These are phyloP conservation scores for Vicia villosa DNA, from an alignment of 306 rosid genomes.

Conservation along the genomic window DNA sequence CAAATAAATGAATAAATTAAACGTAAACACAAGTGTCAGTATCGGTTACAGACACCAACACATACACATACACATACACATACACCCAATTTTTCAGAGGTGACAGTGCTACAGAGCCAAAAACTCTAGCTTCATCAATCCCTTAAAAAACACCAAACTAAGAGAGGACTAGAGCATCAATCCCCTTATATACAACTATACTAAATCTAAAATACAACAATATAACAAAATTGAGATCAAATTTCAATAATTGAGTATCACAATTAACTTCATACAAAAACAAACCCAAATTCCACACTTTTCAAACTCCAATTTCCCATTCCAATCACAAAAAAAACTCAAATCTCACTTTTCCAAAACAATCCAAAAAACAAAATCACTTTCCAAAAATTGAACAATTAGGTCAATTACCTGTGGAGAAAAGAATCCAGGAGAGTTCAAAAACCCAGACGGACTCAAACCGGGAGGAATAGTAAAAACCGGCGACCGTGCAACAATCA, in stretches of 20 bases:
- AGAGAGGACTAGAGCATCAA: not conserved
- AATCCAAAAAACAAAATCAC: constrained; percentile 27
- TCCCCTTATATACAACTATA: not conserved
- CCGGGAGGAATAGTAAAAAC: constrained; percentile 83
- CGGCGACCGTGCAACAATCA: constrained; percentile 74
- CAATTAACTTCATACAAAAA: not conserved
- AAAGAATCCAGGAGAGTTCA: constrained; percentile 93
- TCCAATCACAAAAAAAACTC: not conserved
- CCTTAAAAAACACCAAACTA: not conserved
- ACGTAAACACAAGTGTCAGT: too few relatives aligned
- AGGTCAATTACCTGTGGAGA: constrained; percentile 70
- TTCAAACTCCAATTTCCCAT: not conserved
- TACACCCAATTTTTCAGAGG: too few relatives aligned
- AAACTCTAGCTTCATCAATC: not conserved
- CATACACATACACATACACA: too few relatives aligned
- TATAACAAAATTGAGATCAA: constrained; percentile 23
- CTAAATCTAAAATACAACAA: not conserved
- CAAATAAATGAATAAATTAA: too few relatives aligned
- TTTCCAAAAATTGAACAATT: not conserved
- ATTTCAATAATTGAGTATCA: constrained; percentile 12
- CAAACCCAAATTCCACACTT: constrained; percentile 2
- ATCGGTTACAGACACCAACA: too few relatives aligned
- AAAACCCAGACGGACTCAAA: constrained; percentile 85
- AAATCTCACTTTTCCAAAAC: not conserved
- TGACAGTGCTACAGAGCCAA: not conserved